Base-by-base conservation (phyloP, 352 stramenopile genomes). In the Saprolegnia diclina region DNA sequence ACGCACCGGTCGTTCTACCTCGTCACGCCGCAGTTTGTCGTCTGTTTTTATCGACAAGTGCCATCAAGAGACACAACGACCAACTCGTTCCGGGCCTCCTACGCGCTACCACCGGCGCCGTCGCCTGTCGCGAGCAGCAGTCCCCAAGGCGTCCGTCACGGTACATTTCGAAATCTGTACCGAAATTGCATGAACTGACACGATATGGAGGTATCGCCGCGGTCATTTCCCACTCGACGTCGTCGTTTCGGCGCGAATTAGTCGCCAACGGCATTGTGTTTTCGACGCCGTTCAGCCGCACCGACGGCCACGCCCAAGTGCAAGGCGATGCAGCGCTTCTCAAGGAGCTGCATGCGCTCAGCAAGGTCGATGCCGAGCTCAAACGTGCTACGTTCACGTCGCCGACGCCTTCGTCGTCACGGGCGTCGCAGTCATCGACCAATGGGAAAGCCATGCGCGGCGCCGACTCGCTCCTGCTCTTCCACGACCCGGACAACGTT, bases 181-280 rank as follows among this genome's bases (percentile, higher is more conserved):
- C n/a, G n/a, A n/a, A n/a, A n/a, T n/a, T n/a, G n/a, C n/a, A n/a
- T n/a, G n/a, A n/a, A n/a, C n/a, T n/a, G n/a, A n/a, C n/a, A n/a
- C n/a, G n/a, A n/a, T n/a, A n/a, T n/a, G n/a, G n/a, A 65, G 57
- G 32, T n/a, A 54, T 65, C 45, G 21, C 57, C 6, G 57, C 48
- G 1, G 57, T 53, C 3, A 65, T 65, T 11, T 65, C 57, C 6
- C 57, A 65, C 57, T n/a, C 57, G 19, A 54, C 57, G 11, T 53
- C 57, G 38, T 53, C 57, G 35, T 53, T 65, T 18, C 35, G 57
- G 19, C 14, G 57, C 0, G 57, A 65, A 13, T 54, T 65, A 1
- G 0, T 40, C 18, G 21, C 38, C 32, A 21, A 21, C 10, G 57
- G 57, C 14, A 38, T 65, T 10, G 3, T 26, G 11, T 65, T 65